Base-by-base conservation (phyloP, 2,329 filamentous ascomycete species). In the Aphanocladium album region DNA sequence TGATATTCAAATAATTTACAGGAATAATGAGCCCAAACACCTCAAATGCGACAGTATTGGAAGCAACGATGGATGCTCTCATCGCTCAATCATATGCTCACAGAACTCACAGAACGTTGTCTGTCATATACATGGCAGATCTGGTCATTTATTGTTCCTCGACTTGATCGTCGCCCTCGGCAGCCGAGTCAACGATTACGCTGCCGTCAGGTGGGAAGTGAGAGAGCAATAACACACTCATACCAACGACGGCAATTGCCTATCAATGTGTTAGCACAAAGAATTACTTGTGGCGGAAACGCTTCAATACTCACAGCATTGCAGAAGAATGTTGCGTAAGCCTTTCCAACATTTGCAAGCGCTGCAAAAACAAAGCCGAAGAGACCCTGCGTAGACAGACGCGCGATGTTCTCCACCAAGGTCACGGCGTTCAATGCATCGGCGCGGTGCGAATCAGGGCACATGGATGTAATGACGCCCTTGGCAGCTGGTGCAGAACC, bases 381-480 rank as follows among this genome's bases (percentile, higher is more conserved):
- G 0, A 90, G 65, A 0, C 84, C 84, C 61, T 83, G 84, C 0
- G 86, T 90, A 0, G 81, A 76, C 1, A 91, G 72, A 25, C 82
- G 77, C 0, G 87, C 88, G 35, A 89, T 80, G 64, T 89, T 89
- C 67, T 91, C 88, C 0, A 90, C 83, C 0, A 90, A 74, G 0
- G 86, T 89, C 14, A 91, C 85, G 0, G 85, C 87, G 43, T 86
- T 85, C 3, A 91, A 74, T 0, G 88, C 88, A 67, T 91, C 88
- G 0, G 83, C 80, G 0, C 87, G 79, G 60, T 88, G 82, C 0
- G 78, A 78, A 1, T 83, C 77, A 0, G 85, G 76, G 49, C 86
- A 86, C 86, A 90, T 88, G 60, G 88, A 83, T 0, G 89, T 81
- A 62, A 90, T 89, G n/a, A 88, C 85, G 0, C 88, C 88, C 65